phyloP scores from a whole-genome alignment of 2,329 filamentous ascomycete species.

The Cladosporium sphaerospermum region DNA sequence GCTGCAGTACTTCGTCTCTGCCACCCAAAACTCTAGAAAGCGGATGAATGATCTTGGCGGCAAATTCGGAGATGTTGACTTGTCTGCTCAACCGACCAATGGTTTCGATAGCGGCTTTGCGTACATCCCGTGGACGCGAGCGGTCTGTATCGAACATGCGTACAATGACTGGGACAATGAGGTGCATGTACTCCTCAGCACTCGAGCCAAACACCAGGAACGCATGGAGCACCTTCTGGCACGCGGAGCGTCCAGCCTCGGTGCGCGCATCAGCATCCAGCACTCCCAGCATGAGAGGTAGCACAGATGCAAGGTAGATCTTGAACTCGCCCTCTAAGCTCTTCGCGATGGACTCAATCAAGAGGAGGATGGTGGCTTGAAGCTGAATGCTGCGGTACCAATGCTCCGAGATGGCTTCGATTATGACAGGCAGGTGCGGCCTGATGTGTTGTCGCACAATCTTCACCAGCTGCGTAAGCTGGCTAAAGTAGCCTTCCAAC shows the following conservation, averaged over 20 bases:
- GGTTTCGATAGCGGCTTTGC: constrained; percentile 87
- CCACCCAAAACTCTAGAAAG: constrained; percentile 74
- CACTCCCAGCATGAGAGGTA: constrained; percentile 90
- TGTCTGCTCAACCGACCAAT: constrained; percentile 90
- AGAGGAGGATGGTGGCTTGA: constrained; percentile 82
- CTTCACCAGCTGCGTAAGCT: constrained; percentile 83
- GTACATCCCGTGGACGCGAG: constrained; percentile 53
- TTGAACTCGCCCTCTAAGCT: constrained; percentile 98
- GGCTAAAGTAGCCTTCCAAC: constrained; percentile 95
- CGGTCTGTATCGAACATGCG: constrained; percentile 75
- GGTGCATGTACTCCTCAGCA: constrained; percentile 97
- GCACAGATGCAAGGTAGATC: constrained; percentile 79
- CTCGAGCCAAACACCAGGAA: constrained; percentile 95
- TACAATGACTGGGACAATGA: constrained; percentile 94
- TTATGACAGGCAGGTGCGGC: constrained; percentile 79
- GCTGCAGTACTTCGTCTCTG: constrained; percentile 65
- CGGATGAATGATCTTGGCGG: constrained; percentile 92
- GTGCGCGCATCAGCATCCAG: constrained; percentile 83
- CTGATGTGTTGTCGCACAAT: constrained; percentile 96
- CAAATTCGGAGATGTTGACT: constrained; percentile 95
- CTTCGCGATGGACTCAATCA: constrained; percentile 89
- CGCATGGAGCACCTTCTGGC: constrained; percentile 72
- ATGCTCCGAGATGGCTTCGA: constrained; percentile 80
- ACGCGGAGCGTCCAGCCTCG: constrained; percentile 43
- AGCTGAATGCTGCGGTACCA: constrained; percentile 77